phyloP scores from a whole-genome alignment of 2,329 filamentous ascomycete species.

The Lasiodiplodia citricola region DNA sequence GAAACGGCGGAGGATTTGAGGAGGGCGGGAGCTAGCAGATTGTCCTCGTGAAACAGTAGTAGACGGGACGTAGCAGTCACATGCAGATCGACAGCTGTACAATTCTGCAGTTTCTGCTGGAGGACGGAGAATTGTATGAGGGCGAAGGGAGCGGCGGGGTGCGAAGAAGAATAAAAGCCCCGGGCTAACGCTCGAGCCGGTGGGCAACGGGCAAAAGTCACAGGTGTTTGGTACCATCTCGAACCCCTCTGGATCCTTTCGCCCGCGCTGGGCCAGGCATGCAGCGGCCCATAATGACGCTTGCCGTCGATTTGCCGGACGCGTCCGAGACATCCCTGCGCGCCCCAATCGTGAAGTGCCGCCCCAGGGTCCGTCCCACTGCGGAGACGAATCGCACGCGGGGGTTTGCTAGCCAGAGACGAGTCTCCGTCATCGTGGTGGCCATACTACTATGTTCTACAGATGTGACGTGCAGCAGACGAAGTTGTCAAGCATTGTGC shows the following conservation, averaged over 20 bases:
- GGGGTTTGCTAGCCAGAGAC: neutral
- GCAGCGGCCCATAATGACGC: conserved; percentile 21
- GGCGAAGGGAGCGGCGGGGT: neutral
- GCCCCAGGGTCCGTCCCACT: conserved; percentile 13
- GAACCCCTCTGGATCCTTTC: conserved; percentile 24
- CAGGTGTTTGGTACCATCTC: conserved; percentile 21
- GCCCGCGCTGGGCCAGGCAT: conserved; percentile 20
- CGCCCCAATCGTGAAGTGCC: conserved; percentile 2
- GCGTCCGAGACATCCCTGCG: conserved; percentile 1
- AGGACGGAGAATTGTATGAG: neutral
- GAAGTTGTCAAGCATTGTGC: neutral
- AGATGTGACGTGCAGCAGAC: neutral
- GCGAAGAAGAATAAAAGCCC: conserved; percentile 10
- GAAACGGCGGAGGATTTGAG: neutral
- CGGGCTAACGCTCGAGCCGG: conserved; percentile 11
- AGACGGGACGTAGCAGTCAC: conserved; percentile 7
- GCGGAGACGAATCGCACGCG: neutral
- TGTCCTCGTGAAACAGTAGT: conserved; percentile 17
- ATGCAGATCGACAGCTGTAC: conserved; percentile 8
- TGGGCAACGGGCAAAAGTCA: conserved; percentile 7
- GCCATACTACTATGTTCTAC: neutral
- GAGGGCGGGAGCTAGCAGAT: neutral
- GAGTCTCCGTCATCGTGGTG: neutral
- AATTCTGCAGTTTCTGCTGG: neutral
- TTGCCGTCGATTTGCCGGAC: conserved; percentile 17